A percentile compares a stretch with the other conserved stretches of the same genome.
Evolutionary conservation across 768 basidiomycete species (phyloP).

Genomic region (Trichaptum fuscoviolaceum): DNA sequence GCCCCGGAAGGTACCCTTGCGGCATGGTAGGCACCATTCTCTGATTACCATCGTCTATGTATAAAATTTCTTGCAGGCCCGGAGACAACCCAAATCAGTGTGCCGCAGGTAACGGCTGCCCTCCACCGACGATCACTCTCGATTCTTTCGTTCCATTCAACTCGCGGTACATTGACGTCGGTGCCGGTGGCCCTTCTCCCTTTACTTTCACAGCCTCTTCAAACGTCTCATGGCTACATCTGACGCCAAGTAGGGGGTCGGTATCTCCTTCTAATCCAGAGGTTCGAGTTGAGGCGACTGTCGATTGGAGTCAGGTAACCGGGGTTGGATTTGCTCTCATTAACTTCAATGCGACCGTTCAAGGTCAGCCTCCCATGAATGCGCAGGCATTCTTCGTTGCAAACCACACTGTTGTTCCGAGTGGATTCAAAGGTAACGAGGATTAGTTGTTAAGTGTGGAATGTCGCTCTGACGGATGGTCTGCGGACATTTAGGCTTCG

Average conservation of each 20-base stretch:
- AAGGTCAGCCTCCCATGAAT: constrained; percentile 30
- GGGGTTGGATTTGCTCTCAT: constrained; percentile 36
- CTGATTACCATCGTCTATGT: background rate
- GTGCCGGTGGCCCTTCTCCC: constrained; percentile 51
- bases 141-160: constrained; percentile 52
- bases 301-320: constrained; percentile 52
- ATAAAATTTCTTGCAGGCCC: constrained; percentile 36
- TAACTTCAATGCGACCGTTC: constrained; percentile 41
- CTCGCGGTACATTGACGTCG: constrained; percentile 55
- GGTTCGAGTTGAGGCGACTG: constrained; percentile 48
- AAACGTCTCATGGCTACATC: constrained; percentile 49
- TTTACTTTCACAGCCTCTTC: constrained; percentile 49
- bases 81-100: constrained; percentile 64
- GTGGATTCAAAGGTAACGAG: constrained; percentile 42
- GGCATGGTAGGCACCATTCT: constrained; percentile 40
- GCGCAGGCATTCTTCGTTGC: constrained; percentile 24
- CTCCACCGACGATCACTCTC: constrained; percentile 43
- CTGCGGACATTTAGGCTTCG: constrained; percentile 35
- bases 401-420: constrained; percentile 30
- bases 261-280: constrained; percentile 45
- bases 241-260: constrained; percentile 42
- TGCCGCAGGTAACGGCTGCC: constrained; percentile 40
- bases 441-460: background rate
- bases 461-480: background rate
- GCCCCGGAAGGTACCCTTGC: constrained; percentile 56